A percentile compares a stretch with the other conserved stretches of the same genome.
These are phyloP conservation scores for Saccharomycopsis babjevae DNA, from an alignment of 805 yeast species.

Conservation along the genomic window DNA sequence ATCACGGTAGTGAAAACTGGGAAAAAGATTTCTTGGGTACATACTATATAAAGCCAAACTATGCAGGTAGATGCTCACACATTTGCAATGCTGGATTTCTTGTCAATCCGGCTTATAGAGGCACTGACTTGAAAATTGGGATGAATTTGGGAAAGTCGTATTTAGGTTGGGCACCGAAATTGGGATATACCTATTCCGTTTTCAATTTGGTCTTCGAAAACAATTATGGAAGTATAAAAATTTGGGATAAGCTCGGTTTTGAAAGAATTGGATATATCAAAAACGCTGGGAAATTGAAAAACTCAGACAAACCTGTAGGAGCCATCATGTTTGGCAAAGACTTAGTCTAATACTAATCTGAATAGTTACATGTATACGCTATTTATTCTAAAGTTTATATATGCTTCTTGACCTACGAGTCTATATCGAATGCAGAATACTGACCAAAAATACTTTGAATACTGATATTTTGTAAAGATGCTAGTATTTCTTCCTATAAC, in stretches of 20 bases:
- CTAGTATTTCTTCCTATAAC: too few relatives aligned
- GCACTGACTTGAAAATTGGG: slow-evolving; percentile 50
- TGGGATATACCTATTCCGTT: slow-evolving; percentile 77
- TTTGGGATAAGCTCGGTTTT: slow-evolving; percentile 82
- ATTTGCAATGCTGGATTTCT: slow-evolving; percentile 83
- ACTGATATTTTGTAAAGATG: too few relatives aligned
- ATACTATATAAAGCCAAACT: slow-evolving; percentile 79
- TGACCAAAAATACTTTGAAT: too few relatives aligned
- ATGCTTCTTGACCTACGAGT: too few relatives aligned
- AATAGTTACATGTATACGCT: neutral
- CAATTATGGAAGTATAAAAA: slow-evolving; percentile 60
- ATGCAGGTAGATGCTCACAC: slow-evolving; percentile 75
- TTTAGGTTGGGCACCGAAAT: slow-evolving; percentile 58
- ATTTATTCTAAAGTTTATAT: neutral
- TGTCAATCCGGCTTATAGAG: slow-evolving; percentile 51
- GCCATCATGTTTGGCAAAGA: slow-evolving; percentile 73
- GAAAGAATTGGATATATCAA: slow-evolving; percentile 66
- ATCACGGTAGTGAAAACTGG: slow-evolving; percentile 30
- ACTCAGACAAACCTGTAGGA: slow-evolving; percentile 51
- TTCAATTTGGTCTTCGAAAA: slow-evolving; percentile 82
- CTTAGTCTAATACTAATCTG: slow-evolving; percentile 21
- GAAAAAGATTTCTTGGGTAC: slow-evolving; percentile 50
- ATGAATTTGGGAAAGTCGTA: slow-evolving; percentile 57
- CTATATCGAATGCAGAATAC: too few relatives aligned
- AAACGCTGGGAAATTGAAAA: slow-evolving; percentile 65